Evolutionary conservation across 2,329 filamentous ascomycete genomes (phyloP).

Genomic region (Colletotrichum limetticola): DNA sequence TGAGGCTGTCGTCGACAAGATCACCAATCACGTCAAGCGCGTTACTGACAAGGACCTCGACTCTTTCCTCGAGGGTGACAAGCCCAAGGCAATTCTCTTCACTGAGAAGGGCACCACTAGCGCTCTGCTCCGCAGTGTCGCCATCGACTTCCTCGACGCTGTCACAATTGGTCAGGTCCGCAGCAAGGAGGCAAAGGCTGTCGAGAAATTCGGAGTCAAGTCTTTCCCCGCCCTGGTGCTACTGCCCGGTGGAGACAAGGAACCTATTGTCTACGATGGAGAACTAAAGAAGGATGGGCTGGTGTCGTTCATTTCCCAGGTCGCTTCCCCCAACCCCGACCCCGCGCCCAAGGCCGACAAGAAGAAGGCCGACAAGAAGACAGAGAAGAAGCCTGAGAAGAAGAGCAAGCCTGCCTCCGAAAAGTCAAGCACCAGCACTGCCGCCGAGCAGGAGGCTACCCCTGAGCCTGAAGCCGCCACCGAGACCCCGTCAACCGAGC

Average conservation of each 20-base stretch:
- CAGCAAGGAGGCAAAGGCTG: constrained; percentile 78
- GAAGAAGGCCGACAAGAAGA: constrained; percentile 53
- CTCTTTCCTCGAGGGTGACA: constrained; percentile 76
- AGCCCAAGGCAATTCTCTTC: constrained; percentile 89
- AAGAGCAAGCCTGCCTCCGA: constrained; percentile 34
- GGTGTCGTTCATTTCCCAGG: constrained; percentile 84
- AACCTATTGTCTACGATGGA: constrained; percentile 80
- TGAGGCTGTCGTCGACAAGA: constrained; percentile 85
- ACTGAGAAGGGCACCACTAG: constrained; percentile 92
- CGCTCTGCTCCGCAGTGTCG: constrained; percentile 82
- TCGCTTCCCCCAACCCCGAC: constrained; percentile 82
- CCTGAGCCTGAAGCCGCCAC: constrained; percentile 50
- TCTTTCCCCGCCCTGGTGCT: constrained; percentile 86
- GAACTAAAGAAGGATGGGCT: constrained; percentile 88
- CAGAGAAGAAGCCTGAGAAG: constrained; percentile 48
- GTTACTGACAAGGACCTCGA: constrained; percentile 84
- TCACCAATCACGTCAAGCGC: constrained; percentile 89
- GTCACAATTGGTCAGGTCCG: constrained; percentile 86
- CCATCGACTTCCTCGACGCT: constrained; percentile 88
- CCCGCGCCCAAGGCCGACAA: constrained; percentile 66
- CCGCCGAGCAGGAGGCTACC: constrained; percentile 35
- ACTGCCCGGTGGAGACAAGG: constrained; percentile 75
- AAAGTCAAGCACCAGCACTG: constrained; percentile 24
- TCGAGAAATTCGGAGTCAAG: constrained; percentile 79
- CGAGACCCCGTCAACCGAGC: constrained; percentile 46